These are phyloP conservation scores for Aspergillus baeticus DNA, from an alignment of 495 filamentous ascomycete species.

Conservation along the genomic window DNA sequence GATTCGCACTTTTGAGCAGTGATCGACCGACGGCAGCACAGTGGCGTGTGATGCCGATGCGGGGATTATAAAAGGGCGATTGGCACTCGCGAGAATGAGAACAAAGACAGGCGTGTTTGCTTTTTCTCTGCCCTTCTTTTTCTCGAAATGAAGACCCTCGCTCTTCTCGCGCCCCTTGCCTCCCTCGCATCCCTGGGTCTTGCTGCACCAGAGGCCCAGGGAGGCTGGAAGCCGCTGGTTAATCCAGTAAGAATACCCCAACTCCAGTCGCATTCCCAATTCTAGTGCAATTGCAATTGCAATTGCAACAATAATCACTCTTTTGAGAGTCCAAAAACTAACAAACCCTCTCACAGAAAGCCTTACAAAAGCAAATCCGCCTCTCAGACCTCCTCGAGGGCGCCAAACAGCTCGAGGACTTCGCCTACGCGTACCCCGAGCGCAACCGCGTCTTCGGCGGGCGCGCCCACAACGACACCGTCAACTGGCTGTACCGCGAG, in stretches of 20 bases:
- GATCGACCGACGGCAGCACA: background rate
- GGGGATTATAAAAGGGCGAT: background rate
- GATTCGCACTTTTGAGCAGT: background rate
- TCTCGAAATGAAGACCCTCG: background rate
- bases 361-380: slow-evolving; percentile 5
- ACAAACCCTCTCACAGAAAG: background rate
- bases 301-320: too few species aligned
- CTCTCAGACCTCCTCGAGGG: slow-evolving; percentile 35
- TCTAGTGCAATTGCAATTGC: too few species aligned
- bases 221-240: background rate
- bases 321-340: too few species aligned
- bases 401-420: slow-evolving; percentile 38
- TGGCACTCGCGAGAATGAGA: too few species aligned
- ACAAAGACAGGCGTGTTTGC: too few species aligned
- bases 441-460: slow-evolving; percentile 60
- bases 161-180: background rate
- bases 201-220: background rate
- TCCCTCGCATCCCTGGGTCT: background rate
- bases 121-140: too few species aligned
- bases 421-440: slow-evolving; percentile 45
- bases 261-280: background rate
- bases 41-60: background rate
- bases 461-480: slow-evolving; percentile 60
- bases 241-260: background rate
- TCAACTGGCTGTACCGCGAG: slow-evolving; percentile 58